Conservation (phyloP, 2,329 filamentous ascomycete species). For the Cordyceps militaris region DNA sequence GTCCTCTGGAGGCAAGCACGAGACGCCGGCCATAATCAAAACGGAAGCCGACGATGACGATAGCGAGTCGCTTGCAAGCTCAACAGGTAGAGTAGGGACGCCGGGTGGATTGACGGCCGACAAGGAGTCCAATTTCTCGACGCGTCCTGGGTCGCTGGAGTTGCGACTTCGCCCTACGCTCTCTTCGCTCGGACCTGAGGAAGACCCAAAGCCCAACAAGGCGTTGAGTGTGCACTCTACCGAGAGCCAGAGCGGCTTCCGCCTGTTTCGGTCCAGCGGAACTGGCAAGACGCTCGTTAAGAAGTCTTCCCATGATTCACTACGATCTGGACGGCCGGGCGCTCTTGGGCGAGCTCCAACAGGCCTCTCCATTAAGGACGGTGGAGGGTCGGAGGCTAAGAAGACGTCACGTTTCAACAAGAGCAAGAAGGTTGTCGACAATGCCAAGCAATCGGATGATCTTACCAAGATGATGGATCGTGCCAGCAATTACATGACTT, state of each 20-base stretch:
- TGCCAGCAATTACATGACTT: constrained; percentile 95
- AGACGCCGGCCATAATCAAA: constrained; percentile 53
- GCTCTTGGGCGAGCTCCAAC: constrained; percentile 36
- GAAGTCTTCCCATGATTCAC: constrained; percentile 51
- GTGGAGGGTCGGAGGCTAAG: constrained; percentile 36
- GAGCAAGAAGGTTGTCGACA: constrained; percentile 45
- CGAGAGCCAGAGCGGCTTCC: constrained; percentile 42
- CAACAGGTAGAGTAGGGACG: constrained; percentile 30
- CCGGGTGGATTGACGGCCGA: constrained; percentile 27
- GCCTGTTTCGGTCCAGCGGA: constrained; percentile 41
- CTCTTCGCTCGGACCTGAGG: constrained; percentile 42
- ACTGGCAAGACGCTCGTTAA: constrained; percentile 39
- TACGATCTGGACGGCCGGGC: constrained; percentile 38
- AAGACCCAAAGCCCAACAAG: constrained; percentile 35
- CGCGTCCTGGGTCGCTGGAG: constrained; percentile 68
- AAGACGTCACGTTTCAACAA: constrained; percentile 50
- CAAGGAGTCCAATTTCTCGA: constrained; percentile 45
- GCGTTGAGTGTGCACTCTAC: constrained; percentile 41
- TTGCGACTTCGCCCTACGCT: constrained; percentile 77
- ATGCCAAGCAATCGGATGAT: constrained; percentile 78
- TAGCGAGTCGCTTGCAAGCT: constrained; percentile 32
- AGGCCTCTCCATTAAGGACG: constrained; percentile 34
- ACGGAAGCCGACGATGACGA: constrained; percentile 43
- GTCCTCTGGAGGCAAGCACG: constrained; percentile 40
- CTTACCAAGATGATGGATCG: constrained; percentile 93